Percentiles rank a stretch among this genome's conserved stretches.
Conservation (phyloP, 2,329 filamentous ascomycete genomes). For the Ceratocystis variospora region DNA sequence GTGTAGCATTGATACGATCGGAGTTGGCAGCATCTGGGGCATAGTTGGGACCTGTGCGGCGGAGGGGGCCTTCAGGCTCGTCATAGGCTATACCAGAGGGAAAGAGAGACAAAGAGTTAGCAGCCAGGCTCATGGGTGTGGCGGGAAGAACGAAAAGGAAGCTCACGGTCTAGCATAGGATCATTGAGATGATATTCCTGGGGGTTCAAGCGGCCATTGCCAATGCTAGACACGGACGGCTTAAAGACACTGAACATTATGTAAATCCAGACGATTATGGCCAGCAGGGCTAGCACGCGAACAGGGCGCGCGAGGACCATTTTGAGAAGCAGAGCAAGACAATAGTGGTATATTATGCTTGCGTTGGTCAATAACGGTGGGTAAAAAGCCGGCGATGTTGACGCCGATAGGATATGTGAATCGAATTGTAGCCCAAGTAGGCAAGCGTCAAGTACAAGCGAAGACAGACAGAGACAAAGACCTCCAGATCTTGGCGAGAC, state of each 20-base stretch:
- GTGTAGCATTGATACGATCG: conserved; percentile 80
- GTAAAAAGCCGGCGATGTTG: too few species aligned
- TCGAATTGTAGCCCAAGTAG: background rate
- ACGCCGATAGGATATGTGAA: too few species aligned
- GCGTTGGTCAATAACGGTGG: background rate
- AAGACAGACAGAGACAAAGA: too few species aligned
- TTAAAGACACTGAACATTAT: conserved; percentile 64
- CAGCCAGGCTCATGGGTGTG: background rate
- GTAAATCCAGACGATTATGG: conserved; percentile 61
- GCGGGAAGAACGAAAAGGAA: background rate
- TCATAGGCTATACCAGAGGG: conserved; percentile 49
- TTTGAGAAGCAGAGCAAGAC: conserved; percentile 23
- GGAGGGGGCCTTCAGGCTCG: conserved; percentile 67
- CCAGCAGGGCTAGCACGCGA: conserved; percentile 59
- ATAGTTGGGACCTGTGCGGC: conserved; percentile 64
- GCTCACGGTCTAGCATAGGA: conserved; percentile 74
- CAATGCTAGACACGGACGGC: conserved; percentile 35
- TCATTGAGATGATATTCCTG: conserved; percentile 56
- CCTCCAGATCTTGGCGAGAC: too few species aligned
- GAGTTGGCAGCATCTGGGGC: conserved; percentile 59
- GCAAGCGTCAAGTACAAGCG: background rate
- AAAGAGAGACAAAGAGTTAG: background rate
- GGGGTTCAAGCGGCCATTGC: conserved; percentile 19
- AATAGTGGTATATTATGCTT: background rate
- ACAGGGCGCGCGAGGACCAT: conserved; percentile 84